Conservation (phyloP, 345 rosid species). For the Eucalyptus pauciflora region DNA sequence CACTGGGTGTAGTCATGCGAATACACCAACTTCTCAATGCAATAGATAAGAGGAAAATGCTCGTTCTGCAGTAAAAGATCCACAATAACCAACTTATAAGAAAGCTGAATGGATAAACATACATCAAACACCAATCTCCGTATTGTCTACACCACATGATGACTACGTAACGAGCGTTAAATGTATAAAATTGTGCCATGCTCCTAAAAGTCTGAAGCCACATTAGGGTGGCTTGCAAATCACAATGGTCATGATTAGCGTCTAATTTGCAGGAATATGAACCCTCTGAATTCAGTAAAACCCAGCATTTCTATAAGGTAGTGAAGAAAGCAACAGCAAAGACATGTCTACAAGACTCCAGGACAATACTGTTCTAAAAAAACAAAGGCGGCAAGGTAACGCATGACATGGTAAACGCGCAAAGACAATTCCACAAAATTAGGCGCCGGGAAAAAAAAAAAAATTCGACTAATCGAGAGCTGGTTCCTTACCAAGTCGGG, state of each 20-base stretch:
- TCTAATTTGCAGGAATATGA: neutral
- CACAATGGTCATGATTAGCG: neutral
- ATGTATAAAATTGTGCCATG: neutral
- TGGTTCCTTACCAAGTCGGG: slow-evolving; percentile 43
- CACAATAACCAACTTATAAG: neutral
- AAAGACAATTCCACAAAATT: neutral
- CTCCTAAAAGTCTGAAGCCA: neutral
- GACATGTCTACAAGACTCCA: neutral
- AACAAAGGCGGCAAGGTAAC: neutral
- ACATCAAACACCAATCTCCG: neutral
- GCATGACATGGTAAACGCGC: neutral
- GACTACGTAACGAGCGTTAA: neutral
- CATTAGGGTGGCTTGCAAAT: neutral
- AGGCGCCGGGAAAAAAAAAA: rapidly evolving
- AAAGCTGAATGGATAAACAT: neutral
- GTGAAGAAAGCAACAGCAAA: neutral
- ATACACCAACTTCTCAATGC: slow-evolving; percentile 57
- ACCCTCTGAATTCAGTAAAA: neutral
- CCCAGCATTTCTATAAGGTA: neutral
- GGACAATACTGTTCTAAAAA: neutral
- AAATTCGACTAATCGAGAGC: neutral
- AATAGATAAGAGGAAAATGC: slow-evolving; percentile 66
- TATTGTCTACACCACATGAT: neutral
- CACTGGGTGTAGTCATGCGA: slow-evolving; percentile 38
- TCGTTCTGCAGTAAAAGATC: slow-evolving; percentile 40